Conservation (phyloP, 495 filamentous ascomycete genomes). For the Tuber calosporum region DNA sequence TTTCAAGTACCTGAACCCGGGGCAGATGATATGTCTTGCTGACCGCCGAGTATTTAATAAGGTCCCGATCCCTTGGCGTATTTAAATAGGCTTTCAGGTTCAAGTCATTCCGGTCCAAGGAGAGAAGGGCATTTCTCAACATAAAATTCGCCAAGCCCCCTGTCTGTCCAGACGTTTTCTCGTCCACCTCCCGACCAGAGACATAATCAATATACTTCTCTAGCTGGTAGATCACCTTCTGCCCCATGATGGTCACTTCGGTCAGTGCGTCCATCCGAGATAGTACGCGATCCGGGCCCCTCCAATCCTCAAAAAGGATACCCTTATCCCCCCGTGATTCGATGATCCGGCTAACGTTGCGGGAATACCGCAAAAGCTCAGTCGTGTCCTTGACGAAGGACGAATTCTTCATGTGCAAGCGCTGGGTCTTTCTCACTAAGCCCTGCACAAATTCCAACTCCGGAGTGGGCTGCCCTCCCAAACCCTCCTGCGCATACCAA, state of each 20-base stretch:
- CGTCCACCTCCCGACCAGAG: neutral
- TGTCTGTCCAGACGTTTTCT: neutral
- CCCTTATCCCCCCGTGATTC: neutral
- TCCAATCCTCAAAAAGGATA: neutral
- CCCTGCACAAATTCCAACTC: neutral
- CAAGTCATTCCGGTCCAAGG: neutral
- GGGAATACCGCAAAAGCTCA: neutral
- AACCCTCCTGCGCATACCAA: neutral
- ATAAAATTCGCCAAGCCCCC: neutral
- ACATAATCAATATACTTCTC: slow-evolving; percentile 1
- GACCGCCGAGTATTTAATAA: neutral
- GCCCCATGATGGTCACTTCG: neutral
- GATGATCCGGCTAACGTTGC: neutral
- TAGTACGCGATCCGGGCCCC: neutral
- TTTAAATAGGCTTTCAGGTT: slow-evolving; percentile 4
- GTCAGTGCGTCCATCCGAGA: neutral
- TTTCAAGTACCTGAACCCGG: neutral
- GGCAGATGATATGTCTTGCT: neutral
- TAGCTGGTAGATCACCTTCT: slow-evolving; percentile 1
- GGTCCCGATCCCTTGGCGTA: neutral
- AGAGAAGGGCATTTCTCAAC: neutral
- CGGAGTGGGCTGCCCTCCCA: neutral
- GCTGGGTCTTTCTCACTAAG: neutral
- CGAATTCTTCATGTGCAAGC: neutral
- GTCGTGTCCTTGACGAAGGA: neutral